Evolutionary conservation across 352 stramenopile species (phyloP).

Genomic region (Globisporangium rhizosaccharum): DNA sequence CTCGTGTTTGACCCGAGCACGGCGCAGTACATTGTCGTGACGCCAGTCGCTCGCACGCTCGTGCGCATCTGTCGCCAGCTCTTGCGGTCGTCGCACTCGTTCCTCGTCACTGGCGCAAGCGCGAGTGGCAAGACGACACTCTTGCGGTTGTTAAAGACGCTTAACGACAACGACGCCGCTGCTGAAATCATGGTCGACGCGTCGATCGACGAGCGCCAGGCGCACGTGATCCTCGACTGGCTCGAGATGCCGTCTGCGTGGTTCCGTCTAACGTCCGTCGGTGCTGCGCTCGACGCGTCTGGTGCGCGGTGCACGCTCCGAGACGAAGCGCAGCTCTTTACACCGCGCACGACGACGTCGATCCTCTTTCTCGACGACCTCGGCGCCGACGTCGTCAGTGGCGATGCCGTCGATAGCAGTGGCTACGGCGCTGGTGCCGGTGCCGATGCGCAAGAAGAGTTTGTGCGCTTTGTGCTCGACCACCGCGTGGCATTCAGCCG

Average conservation of each 20-base stretch:
- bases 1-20: slow-evolving; percentile 21
- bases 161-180: slow-evolving; percentile 32
- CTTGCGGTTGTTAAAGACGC: slow-evolving; percentile 27
- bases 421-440: background rate
- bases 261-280: slow-evolving; percentile 20
- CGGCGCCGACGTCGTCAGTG: background rate
- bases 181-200: slow-evolving; percentile 40
- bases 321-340: slow-evolving; percentile 41
- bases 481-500: slow-evolving; percentile 34
- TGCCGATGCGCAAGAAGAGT: slow-evolving; percentile 23
- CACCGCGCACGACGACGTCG: slow-evolving; percentile 15
- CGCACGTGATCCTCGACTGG: slow-evolving; percentile 45
- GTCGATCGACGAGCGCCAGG: slow-evolving; percentile 34
- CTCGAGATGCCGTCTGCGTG: slow-evolving; percentile 29
- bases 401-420: background rate
- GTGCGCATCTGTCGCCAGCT: slow-evolving; percentile 34
- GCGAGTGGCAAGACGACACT: slow-evolving; percentile 50
- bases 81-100: slow-evolving; percentile 32
- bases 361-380: slow-evolving; percentile 65
- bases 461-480: slow-evolving; percentile 41
- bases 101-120: slow-evolving; percentile 37
- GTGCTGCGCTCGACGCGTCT: background rate
- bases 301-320: slow-evolving; percentile 14
- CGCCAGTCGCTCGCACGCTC: slow-evolving; percentile 16
- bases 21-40: slow-evolving; percentile 33